Evolutionary conservation across 345 rosid genomes (phyloP), one percentile per base, ranked within the genome.

Genomic region (Populus pruinosa): DNA sequence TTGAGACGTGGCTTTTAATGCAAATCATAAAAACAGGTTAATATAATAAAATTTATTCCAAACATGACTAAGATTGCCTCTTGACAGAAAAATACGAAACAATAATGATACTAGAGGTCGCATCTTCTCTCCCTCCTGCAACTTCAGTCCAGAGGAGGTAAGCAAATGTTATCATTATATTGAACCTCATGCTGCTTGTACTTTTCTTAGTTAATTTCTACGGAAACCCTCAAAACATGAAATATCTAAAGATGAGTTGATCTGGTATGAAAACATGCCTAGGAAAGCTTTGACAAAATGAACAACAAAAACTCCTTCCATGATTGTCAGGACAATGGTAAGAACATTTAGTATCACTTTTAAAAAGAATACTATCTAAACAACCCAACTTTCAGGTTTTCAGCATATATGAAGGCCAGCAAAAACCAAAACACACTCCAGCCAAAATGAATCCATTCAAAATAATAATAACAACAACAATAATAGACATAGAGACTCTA

Each of bases 401-500:
- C 41, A 47, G 74, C 33, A 47, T 16, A 11, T 49, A 70, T 71
- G n/a, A 59, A 39, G 18, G 33, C 23, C 25, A 29, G n/a, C 5
- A 55, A 63, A 43, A 74, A 35, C 21, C 55, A 50, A 11, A 55
- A 35, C 25, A 20, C 18, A 25, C 55, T 29, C 43, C 23, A 59
- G 76, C 38, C 50, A 44, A 44, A 33, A 44, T 44, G 73, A 33
- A 69, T 70, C 50, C 71, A 73, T 70, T 62, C 56, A 62, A 66
- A 36, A 69, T 29, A 47, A 36, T 20, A 18, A 71, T 21, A 41
- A 27, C 27, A 27, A 41, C 11, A 41, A 39, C 10, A 39, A 9
- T 41, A 35, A 39, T 47, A 49, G 53, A 38, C 5, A 13, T 35
- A 33, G 35, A 27, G 79, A 64, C 13, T 7, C 36, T 13, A 33